A percentile compares a stretch with the other conserved stretches of the same genome.
These are phyloP conservation scores for Ramalina intermedia DNA, from an alignment of 495 filamentous ascomycete species.

Conservation along the genomic window DNA sequence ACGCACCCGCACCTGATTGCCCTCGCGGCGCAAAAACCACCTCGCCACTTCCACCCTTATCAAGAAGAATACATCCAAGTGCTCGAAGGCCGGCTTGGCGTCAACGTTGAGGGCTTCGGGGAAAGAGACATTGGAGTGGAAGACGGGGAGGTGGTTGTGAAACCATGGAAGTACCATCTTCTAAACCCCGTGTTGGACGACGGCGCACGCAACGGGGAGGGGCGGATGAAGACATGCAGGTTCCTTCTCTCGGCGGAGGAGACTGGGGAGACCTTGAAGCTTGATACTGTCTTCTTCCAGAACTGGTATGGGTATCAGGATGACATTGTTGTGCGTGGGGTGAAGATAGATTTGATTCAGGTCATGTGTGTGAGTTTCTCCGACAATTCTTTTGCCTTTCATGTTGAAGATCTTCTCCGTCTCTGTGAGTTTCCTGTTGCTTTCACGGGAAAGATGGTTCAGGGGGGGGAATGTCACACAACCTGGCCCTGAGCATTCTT, in stretches of 20 bases:
- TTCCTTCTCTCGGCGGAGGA: slow-evolving; percentile 19
- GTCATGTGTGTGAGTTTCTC: slow-evolving; percentile 24
- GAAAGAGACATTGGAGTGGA: slow-evolving; percentile 18
- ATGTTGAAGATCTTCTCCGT: too few relatives aligned
- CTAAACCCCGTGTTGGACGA: slow-evolving; percentile 19
- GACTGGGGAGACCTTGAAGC: slow-evolving; percentile 20
- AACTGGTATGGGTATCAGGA: slow-evolving; percentile 43
- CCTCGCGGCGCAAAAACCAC: slow-evolving; percentile 25
- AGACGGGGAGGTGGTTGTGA: slow-evolving; percentile 23
- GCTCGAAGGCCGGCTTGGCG: slow-evolving; percentile 21
- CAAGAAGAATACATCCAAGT: slow-evolving; percentile 30
- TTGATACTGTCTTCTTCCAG: slow-evolving; percentile 37
- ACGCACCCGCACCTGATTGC: slow-evolving; percentile 20
- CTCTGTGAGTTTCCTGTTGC: too few relatives aligned
- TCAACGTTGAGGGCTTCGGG: slow-evolving; percentile 22
- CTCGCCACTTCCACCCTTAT: slow-evolving; percentile 30
- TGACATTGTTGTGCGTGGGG: slow-evolving; percentile 25
- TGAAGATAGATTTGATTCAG: slow-evolving; percentile 29
- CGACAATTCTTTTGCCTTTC: background rate
- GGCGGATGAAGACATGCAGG: slow-evolving; percentile 4
- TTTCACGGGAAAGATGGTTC: too few relatives aligned
- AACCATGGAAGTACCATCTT: slow-evolving; percentile 27
- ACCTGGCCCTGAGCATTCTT: background rate
- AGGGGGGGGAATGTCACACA: too few relatives aligned
- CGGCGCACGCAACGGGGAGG: slow-evolving; percentile 7